phyloP scores from a whole-genome alignment of 2,329 filamentous ascomycete genomes.

The Aspergillus melleus region DNA sequence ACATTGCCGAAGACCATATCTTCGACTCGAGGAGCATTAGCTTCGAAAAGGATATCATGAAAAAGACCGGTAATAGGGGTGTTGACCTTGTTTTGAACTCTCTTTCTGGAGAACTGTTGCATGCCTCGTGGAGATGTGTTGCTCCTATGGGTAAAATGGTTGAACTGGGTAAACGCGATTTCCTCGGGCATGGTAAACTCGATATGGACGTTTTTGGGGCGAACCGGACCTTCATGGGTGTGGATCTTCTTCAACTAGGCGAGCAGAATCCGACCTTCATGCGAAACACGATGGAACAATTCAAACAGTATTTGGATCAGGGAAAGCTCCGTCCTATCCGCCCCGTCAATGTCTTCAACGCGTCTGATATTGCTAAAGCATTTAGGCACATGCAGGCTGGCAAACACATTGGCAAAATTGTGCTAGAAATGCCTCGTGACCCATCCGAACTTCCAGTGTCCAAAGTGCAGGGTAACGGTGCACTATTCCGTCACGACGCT shows the following conservation, averaged over 20 bases:
- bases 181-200: slow-evolving; percentile 21
- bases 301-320: slow-evolving; percentile 1
- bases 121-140: slow-evolving; percentile 32
- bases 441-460: not conserved
- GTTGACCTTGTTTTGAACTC: slow-evolving; percentile 31
- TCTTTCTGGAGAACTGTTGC: slow-evolving; percentile 26
- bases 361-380: slow-evolving; percentile 34
- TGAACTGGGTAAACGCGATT: slow-evolving; percentile 30
- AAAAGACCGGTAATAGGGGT: slow-evolving; percentile 19
- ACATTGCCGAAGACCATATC: slow-evolving; percentile 21
- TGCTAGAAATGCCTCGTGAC: slow-evolving; percentile 22
- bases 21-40: slow-evolving; percentile 23
- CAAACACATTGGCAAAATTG: slow-evolving; percentile 49
- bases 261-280: slow-evolving; percentile 5
- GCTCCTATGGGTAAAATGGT: slow-evolving; percentile 29
- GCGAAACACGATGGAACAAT: slow-evolving; percentile 9
- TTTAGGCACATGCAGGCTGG: slow-evolving; percentile 48
- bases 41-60: slow-evolving; percentile 19
- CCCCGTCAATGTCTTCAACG: slow-evolving; percentile 23
- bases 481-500: slow-evolving; percentile 1
- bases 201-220: slow-evolving; percentile 22
- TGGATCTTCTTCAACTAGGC: slow-evolving; percentile 22
- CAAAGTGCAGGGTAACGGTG: not conserved
- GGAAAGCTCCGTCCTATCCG: slow-evolving; percentile 16
- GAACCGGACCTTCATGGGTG: slow-evolving; percentile 24